Base-by-base conservation (phyloP, 2,329 filamentous ascomycete genomes). In the Fusarium chuoi region DNA sequence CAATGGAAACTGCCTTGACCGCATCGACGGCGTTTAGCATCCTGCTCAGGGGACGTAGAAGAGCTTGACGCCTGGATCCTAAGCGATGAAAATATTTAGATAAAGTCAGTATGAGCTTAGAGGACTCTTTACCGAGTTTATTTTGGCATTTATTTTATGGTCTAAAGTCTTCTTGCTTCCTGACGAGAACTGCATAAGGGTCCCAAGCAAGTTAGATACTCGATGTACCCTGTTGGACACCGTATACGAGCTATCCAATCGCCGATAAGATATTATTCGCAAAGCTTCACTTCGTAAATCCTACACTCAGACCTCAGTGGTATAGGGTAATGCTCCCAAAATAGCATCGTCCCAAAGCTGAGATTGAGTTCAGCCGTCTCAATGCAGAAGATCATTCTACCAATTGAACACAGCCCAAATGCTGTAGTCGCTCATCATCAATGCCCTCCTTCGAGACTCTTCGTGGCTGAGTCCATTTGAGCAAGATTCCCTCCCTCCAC, bases 401-500 rank as follows among this genome's bases (percentile, higher is more conserved):
- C 63, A 64, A 56, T 64, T 7, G 41, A 26, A 6, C 30, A 20
- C n/a, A 45, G 13, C 14, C 18, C 14, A 52, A 18, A 39, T 59
- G n/a, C 3, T 13, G 13, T 30, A 18, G 22, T n/a, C 28, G 28
- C 20, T 18, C 28, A 49, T 49, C 15, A 2, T 30, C 14, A 49
- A 56, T 41, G n/a, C 22, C 22, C 26, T 24, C 22, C 30, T 33
- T 42, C 28, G 38, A 38, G 48, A 42, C 30, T 39, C 10, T 54
- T 54, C 3, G 39, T 62, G 63, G 62, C 46, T 74, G 75, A 68
- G 75, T 66, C 38, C 46, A 46, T 77, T 78, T 77, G 75, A 77
- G 76, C 71, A 72, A 65, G 65, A 76, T 77, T 77, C 54, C 46
- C 28, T 58, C 26, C 28, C 28, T 45, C 24, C 44, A 54, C 72